Evolutionary conservation across 225 moss, liverwort and hornwort species (phyloP), one percentile per base, ranked within the genome.

Genomic region (Physcomitrium patens): DNA sequence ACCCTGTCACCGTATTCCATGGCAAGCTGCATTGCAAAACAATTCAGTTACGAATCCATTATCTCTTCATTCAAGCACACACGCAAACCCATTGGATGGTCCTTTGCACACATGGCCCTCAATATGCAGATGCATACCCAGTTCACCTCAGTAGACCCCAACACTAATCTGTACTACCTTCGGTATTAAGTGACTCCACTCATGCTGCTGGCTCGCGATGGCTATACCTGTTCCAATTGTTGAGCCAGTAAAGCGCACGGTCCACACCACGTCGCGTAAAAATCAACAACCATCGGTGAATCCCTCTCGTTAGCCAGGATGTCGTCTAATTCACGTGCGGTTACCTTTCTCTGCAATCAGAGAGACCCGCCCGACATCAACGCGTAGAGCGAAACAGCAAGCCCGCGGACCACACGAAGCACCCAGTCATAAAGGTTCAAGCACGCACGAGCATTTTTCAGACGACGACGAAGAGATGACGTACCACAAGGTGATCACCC

Each of bases 211-310:
- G 57, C 20, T 44, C 23, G 23, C 56, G 37, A 58, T 31, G 58
- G 37, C 24, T 63, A 51, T 77, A 97, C 97, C 93, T 79, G 77
- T 84, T 99, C 97, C 65, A 99, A 82, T 68, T 99, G 86, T 75
- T 99, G 97, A 68, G 97, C 97, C 47, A 99, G 90, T 64, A 99
- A 74, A 60, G 95, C 91, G 78, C 97, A 99, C 5, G 97, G 97
- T 2, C 97, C 97, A 82, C 97, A 99, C 97, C 97, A 99, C 31
- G 97, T 99, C 1, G 94, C 97, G 75, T 99, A 99, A 55, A 99
- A 99, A 65, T 99, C 97, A 10, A 99, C 91, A 49, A 99, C 94
- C 94, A 99, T 89, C 10, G 97, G 97, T 28, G 87, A 89, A 42
- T 75, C 90, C 77, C 97, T 87, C 74, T 91, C 89, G 60, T 86